These are phyloP conservation scores for Pseudogymnoascus sp. DNA, from an alignment of 2,329 filamentous ascomycete genomes.

Conservation along the genomic window DNA sequence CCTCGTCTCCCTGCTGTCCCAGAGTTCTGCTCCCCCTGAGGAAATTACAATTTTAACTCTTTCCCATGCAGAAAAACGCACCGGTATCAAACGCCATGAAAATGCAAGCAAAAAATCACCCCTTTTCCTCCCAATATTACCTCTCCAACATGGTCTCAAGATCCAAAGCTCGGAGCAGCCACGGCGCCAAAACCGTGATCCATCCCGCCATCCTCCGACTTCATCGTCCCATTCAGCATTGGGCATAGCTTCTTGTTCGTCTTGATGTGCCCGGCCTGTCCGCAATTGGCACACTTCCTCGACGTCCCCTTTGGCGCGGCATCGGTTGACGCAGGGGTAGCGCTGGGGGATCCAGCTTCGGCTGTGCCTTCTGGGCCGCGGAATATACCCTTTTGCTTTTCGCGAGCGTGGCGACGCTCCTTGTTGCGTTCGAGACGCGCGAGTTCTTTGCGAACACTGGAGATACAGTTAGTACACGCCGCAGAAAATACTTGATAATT, in stretches of 20 bases:
- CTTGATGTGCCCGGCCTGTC: slow-evolving; percentile 94
- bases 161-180: slow-evolving; percentile 18
- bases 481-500: not conserved
- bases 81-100: not conserved
- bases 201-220: slow-evolving; percentile 45
- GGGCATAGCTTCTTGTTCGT: slow-evolving; percentile 97
- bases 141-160: not conserved
- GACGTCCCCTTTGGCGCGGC: slow-evolving; percentile 55
- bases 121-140: not conserved
- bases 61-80: not conserved
- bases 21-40: not conserved
- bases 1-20: not conserved
- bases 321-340: slow-evolving; percentile 39
- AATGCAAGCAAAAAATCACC: not conserved
- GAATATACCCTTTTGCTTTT: slow-evolving; percentile 68
- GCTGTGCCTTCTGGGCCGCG: slow-evolving; percentile 17
- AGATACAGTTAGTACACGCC: slow-evolving; percentile 24
- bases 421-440: slow-evolving; percentile 83
- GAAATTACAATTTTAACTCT: not conserved
- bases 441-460: slow-evolving; percentile 63
- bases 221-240: slow-evolving; percentile 75
- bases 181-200: slow-evolving; percentile 50
- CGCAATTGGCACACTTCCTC: slow-evolving; percentile 95
- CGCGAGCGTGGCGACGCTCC: slow-evolving; percentile 78
- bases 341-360: slow-evolving; percentile 34